phyloP scores from a whole-genome alignment of 2,329 filamentous ascomycete species.

The Thielaviopsis cerberus region DNA sequence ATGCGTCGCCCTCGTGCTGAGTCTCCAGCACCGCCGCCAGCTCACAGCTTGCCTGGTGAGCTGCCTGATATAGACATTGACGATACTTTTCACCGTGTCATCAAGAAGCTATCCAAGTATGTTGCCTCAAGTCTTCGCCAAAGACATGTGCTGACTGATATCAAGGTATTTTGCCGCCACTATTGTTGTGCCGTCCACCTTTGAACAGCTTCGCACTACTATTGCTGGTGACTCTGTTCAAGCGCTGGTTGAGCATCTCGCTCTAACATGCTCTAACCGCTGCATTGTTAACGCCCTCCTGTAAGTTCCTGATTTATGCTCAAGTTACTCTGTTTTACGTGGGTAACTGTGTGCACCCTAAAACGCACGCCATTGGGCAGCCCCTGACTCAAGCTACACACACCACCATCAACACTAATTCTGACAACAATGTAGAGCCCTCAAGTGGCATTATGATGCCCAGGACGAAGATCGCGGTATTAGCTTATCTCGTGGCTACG shows the following conservation, averaged over 20 bases:
- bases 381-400: constrained; percentile 6
- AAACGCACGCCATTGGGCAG: not conserved
- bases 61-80: constrained; percentile 17
- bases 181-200: constrained; percentile 46
- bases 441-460: constrained; percentile 56
- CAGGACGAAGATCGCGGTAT: constrained; percentile 45
- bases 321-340: not conserved
- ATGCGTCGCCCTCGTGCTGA: constrained; percentile 7
- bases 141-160: not conserved
- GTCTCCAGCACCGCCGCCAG: constrained; percentile 2
- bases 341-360: not conserved
- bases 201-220: constrained; percentile 54
- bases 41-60: constrained; percentile 15
- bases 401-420: not conserved
- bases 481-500: constrained; percentile 48
- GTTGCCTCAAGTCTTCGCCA: constrained; percentile 13
- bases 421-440: constrained; percentile 30
- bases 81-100: constrained; percentile 26
- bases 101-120: constrained; percentile 48
- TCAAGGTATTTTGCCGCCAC: constrained; percentile 42
- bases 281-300: constrained; percentile 55
- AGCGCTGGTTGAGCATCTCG: constrained; percentile 44
- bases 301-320: constrained; percentile 27
- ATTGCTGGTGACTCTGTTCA: constrained; percentile 40
- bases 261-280: constrained; percentile 43